Conservation (phyloP, 441 rosid species). For the Daphne laureola region DNA sequence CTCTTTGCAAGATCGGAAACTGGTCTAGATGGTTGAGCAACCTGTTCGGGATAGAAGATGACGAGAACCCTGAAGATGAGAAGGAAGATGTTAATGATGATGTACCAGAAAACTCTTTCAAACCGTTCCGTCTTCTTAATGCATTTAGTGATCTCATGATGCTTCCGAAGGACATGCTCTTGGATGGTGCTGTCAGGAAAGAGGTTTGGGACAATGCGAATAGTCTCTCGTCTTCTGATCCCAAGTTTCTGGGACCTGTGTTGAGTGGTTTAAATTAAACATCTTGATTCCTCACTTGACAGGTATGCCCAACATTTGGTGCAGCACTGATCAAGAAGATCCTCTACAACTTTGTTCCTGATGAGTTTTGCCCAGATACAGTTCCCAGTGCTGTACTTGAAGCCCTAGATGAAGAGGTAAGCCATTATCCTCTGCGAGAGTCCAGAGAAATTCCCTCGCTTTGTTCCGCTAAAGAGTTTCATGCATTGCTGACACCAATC, state of each 20-base stretch:
- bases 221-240: conserved; percentile 4
- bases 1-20: conserved; percentile 66
- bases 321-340: conserved; percentile 71
- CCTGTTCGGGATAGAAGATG: conserved; percentile 74
- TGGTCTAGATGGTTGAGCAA: conserved; percentile 97
- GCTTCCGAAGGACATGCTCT: conserved; percentile 97
- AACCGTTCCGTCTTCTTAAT: conserved; percentile 76
- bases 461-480: not conserved
- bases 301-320: conserved; percentile 92
- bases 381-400: conserved; percentile 72
- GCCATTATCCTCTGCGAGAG: conserved; percentile 10
- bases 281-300: conserved; percentile 16
- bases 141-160: conserved; percentile 96
- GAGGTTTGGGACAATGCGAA: conserved; percentile 43
- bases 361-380: conserved; percentile 93
- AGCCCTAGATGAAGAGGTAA: conserved; percentile 76
- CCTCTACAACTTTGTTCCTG: conserved; percentile 60
- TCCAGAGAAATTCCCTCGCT: not conserved
- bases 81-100: conserved; percentile 30
- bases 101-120: conserved; percentile 41
- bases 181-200: conserved; percentile 56
- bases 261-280: conserved; percentile 13
- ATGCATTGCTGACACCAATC: not conserved
- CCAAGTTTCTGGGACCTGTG: conserved; percentile 1
- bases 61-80: conserved; percentile 33